Evolutionary conservation across 1,284 basidiomycete species (phyloP), one percentile per base, ranked within the genome.

Genomic region (Ganoderma lingzhi): DNA sequence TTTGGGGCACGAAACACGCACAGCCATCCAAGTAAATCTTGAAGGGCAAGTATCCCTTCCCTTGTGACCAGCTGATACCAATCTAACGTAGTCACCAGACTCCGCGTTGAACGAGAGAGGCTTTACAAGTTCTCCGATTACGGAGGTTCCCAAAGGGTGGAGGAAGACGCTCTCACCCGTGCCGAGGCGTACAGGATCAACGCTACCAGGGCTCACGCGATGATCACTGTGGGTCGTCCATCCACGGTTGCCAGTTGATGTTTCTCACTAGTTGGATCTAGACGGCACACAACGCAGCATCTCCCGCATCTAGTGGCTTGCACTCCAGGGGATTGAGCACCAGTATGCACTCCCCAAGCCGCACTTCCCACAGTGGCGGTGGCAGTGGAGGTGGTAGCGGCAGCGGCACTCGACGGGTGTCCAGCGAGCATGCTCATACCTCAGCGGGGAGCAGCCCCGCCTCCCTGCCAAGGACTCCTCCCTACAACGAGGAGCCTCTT

Each of bases 101-200:
- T 71, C 8, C 60, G 62, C 32, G 48, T 39, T 19, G 62, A 68
- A 9, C 70, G 66, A 6, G 51, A 66, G 0, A 45, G 32, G 1
- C 62, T 68, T 6, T 39, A 30, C 10, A 63, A 63, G 12, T 71
- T 71, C 42, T 61, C 64, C n/a, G 66, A 71, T 6, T 64, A 64
- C 56, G 42, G 55, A 28, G 55, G 64, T 10, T 64, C 62, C 4
- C 64, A 64, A 12, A 45, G 15, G 39, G 64, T 62, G 9, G 66
- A 71, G 62, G n/a, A 8, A n/a, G 66, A 64, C 15, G 70, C 66
- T 9, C 12, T 71, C 3, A 48, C 44, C 9, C 63, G 66, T 1
- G 69, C 69, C 2, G 53, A 62, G 28, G 32, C 30, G 1, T 70
- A 64, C 35, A 55, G 59, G 6, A 37, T 35, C 15, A 63, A 64